Evolutionary conservation across 805 yeast genomes (phyloP).

Genomic region (Myxozyma lipomycoides): DNA sequence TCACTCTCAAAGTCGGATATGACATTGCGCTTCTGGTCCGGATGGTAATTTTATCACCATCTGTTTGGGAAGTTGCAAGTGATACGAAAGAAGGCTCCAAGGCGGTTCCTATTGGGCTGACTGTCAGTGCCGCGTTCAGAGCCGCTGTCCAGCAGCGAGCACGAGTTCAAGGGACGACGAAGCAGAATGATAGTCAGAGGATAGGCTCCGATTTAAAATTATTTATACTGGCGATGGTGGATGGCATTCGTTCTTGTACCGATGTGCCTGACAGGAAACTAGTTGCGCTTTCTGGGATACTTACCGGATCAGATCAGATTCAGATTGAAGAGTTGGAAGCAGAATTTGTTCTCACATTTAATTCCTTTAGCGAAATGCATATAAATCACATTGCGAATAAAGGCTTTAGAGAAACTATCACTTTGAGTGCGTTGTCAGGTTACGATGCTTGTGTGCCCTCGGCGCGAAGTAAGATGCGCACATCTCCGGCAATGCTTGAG

Average conservation of each 20-base stretch:
- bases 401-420: not conserved
- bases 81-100: too few species aligned
- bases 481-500: not conserved
- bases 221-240: slow-evolving; percentile 6
- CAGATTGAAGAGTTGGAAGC: slow-evolving; percentile 3
- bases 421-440: slow-evolving; percentile 5
- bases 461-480: not conserved
- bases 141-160: slow-evolving; percentile 8
- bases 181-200: not conserved
- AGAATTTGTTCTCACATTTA: slow-evolving; percentile 8
- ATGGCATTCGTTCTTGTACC: slow-evolving; percentile 7
- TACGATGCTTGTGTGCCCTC: slow-evolving; percentile 1
- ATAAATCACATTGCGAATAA: not conserved
- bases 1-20: slow-evolving; percentile 3
- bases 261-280: slow-evolving; percentile 1
- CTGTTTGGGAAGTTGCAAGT: slow-evolving; percentile 11
- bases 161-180: not conserved
- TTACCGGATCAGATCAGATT: slow-evolving; percentile 2
- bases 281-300: slow-evolving; percentile 13
- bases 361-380: not conserved
- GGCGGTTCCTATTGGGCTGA: not conserved
- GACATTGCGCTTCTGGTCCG: slow-evolving; percentile 20
- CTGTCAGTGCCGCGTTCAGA: slow-evolving; percentile 10
- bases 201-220: not conserved
- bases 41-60: slow-evolving; percentile 16